phyloP scores from a whole-genome alignment of 352 stramenopile genomes.

The Halophytophthora batemanensis region DNA sequence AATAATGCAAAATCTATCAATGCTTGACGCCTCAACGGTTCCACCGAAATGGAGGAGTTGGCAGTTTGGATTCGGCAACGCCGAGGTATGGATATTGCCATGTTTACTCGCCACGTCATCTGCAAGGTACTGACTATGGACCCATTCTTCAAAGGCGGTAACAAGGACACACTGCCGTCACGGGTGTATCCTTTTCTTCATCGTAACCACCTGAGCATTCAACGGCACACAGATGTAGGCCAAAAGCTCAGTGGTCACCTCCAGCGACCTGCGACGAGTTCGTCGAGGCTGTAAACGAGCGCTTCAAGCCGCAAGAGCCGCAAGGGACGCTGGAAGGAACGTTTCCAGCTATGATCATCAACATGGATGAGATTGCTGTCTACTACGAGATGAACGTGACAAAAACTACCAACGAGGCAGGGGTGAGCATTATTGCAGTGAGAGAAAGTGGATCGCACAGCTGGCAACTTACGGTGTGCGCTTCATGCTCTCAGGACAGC shows the following conservation, averaged over 20 bases:
- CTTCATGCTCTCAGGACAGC: conserved; percentile 3
- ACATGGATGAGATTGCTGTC: conserved; percentile 4
- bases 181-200: conserved; percentile 9
- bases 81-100: conserved; percentile 1
- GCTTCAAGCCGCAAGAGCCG: background rate
- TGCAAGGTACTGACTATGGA: conserved; percentile 5
- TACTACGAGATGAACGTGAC: conserved; percentile 4
- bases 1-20: background rate
- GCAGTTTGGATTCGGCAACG: conserved; percentile 3
- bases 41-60: background rate
- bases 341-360: background rate
- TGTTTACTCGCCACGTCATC: conserved; percentile 1
- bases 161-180: background rate
- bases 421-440: background rate
- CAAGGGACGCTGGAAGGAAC: conserved; percentile 2
- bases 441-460: conserved; percentile 1
- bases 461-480: conserved; percentile 4
- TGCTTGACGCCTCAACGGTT: background rate
- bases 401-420: background rate
- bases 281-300: conserved; percentile 6
- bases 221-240: conserved; percentile 1
- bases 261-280: background rate
- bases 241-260: conserved; percentile 10
- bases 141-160: background rate
- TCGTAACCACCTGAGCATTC: conserved; percentile 2